Evolutionary conservation across 805 yeast genomes (phyloP).

Genomic region (Candida palmyrensis): DNA sequence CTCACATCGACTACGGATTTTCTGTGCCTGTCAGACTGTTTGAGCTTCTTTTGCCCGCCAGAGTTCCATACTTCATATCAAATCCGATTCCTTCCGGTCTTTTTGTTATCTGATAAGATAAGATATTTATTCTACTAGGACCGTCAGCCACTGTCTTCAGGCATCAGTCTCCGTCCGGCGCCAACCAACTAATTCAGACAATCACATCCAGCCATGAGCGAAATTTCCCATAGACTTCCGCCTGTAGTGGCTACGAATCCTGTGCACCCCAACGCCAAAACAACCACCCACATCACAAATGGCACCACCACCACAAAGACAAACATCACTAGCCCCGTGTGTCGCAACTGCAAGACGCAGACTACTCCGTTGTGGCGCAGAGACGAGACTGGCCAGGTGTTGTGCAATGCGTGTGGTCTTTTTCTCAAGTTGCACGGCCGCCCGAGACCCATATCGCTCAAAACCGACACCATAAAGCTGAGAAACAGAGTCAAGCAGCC

Average conservation of each 20-base stretch:
- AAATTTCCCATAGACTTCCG: constrained; percentile 15
- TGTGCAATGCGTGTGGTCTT: constrained; percentile 93
- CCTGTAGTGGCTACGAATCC: constrained; percentile 20
- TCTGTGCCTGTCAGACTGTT: no score
- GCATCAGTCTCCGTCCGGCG: no score
- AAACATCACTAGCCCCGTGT: constrained; percentile 61
- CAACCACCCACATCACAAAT: constrained; percentile 52
- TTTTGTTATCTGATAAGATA: no score
- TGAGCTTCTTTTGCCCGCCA: no score
- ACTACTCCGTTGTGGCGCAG: constrained; percentile 95
- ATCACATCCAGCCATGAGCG: no score
- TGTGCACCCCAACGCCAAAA: constrained; percentile 58
- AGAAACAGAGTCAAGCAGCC: constrained; percentile 76
- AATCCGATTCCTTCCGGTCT: no score
- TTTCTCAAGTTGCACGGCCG: constrained; percentile 88
- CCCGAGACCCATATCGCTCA: constrained; percentile 85
- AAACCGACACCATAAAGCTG: constrained; percentile 88
- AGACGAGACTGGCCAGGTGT: constrained; percentile 72
- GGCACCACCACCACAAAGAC: constrained; percentile 64
- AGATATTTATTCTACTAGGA: no score
- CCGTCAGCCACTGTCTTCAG: no score
- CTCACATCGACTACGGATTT: no score
- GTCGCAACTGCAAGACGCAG: constrained; percentile 87
- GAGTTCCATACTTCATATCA: no score
- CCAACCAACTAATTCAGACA: no score